These are phyloP conservation scores for Monilinia fructigena DNA, from an alignment of 2,329 filamentous ascomycete genomes.

Conservation along the genomic window DNA sequence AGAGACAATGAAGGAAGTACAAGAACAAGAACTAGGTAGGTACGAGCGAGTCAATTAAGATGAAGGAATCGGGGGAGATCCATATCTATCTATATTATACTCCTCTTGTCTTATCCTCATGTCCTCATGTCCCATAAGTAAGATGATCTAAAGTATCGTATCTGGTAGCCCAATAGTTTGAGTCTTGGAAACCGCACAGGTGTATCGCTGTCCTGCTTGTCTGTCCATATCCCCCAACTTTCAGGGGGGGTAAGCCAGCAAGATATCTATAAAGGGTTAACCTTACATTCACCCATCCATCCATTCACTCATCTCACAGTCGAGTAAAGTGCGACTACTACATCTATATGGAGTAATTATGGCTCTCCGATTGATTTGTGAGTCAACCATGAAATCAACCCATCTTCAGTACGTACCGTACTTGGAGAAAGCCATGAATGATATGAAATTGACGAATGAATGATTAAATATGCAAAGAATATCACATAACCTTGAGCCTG, in stretches of 20 bases:
- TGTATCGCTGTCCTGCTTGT: constrained; percentile 10
- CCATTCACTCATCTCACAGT: neutral
- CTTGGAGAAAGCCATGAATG: neutral
- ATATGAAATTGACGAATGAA: constrained; percentile 11
- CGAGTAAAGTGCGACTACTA: too few relatives aligned
- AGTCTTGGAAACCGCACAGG: neutral
- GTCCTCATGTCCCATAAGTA: neutral
- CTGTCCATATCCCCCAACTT: neutral
- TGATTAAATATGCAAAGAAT: constrained; percentile 10
- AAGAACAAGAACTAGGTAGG: neutral
- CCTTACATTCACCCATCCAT: neutral
- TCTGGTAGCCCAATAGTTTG: constrained; percentile 1
- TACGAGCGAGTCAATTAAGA: too few relatives aligned
- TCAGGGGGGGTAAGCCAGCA: constrained; percentile 8
- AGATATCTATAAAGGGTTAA: constrained; percentile 13
- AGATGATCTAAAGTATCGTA: neutral
- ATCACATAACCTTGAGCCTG: neutral
- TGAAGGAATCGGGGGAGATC: neutral
- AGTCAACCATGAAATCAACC: too few relatives aligned
- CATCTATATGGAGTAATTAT: neutral
- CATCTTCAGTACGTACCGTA: neutral
- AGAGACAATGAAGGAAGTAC: constrained; percentile 4
- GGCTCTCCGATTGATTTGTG: constrained; percentile 6
- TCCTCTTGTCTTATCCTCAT: constrained; percentile 9
- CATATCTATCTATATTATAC: neutral